Conservation (phyloP, 2,329 filamentous ascomycete genomes). For the Epichloe sibirici region DNA sequence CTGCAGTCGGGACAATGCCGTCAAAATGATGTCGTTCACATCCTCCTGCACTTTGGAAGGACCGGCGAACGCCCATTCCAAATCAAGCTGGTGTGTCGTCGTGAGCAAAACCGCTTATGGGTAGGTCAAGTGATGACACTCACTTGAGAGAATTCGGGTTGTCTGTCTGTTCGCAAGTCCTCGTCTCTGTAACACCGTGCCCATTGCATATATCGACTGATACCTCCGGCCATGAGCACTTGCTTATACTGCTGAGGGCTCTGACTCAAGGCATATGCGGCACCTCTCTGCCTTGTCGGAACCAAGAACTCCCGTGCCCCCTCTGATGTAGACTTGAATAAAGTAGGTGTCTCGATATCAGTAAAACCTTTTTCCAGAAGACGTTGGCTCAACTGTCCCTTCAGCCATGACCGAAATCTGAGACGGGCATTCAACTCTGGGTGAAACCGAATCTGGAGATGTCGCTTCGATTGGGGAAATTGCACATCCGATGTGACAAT, state of each 20-base stretch:
- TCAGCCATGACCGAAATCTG: slow-evolving; percentile 52
- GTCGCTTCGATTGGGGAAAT: slow-evolving; percentile 63
- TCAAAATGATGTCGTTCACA: slow-evolving; percentile 23
- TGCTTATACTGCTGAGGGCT: slow-evolving; percentile 99
- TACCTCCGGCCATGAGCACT: slow-evolving; percentile 84
- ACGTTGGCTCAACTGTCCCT: slow-evolving; percentile 36
- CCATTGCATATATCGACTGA: slow-evolving; percentile 79
- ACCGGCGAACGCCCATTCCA: slow-evolving; percentile 82
- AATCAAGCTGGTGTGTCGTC: slow-evolving; percentile 51
- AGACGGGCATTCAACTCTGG: slow-evolving; percentile 54
- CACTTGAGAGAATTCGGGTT: slow-evolving; percentile 92
- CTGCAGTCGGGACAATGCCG: slow-evolving; percentile 15
- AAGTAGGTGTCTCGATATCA: slow-evolving; percentile 81
- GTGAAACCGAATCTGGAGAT: slow-evolving; percentile 76
- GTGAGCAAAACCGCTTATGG: background rate
- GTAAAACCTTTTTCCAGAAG: slow-evolving; percentile 49
- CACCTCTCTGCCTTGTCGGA: slow-evolving; percentile 62
- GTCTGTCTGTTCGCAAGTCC: slow-evolving; percentile 79
- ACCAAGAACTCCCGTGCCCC: slow-evolving; percentile 92
- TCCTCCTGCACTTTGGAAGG: slow-evolving; percentile 26
- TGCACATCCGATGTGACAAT: slow-evolving; percentile 63
- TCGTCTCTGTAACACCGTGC: slow-evolving; percentile 93
- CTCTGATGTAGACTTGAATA: slow-evolving; percentile 97
- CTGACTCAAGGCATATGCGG: slow-evolving; percentile 85
- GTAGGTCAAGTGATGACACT: background rate